Conservation (phyloP, 177 flowering plant genomes). For the Telopea speciosissima region DNA sequence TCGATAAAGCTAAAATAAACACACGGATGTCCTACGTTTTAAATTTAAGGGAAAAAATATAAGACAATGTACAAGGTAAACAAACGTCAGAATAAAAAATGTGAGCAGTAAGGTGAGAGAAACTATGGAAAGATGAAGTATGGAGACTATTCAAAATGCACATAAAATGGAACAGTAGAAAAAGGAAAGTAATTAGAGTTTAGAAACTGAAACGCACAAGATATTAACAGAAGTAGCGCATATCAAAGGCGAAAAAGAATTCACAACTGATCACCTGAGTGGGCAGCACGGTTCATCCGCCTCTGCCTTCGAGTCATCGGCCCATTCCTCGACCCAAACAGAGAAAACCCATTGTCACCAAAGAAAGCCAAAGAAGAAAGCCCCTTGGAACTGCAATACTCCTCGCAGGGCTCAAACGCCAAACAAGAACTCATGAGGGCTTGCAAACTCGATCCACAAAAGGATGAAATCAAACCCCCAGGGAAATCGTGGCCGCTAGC, state of each 20-base stretch:
- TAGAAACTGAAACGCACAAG: background rate
- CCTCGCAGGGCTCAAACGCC: slow-evolving; percentile 51
- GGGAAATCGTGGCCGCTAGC: slow-evolving; percentile 8
- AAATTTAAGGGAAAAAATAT: background rate
- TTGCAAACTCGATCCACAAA: slow-evolving; percentile 49
- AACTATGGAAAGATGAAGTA: background rate
- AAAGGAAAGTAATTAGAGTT: background rate
- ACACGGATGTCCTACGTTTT: too few relatives aligned
- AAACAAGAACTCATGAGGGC: slow-evolving; percentile 46
- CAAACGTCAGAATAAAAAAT: background rate
- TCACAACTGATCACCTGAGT: slow-evolving; percentile 28
- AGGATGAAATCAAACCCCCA: slow-evolving; percentile 25
- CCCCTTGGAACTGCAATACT: slow-evolving; percentile 33
- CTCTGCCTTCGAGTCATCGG: slow-evolving; percentile 29
- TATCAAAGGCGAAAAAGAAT: background rate
- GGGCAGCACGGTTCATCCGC: slow-evolving; percentile 31
- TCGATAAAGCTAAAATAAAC: too few relatives aligned
- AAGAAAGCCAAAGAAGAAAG: slow-evolving; percentile 22
- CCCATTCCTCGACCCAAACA: slow-evolving; percentile 36
- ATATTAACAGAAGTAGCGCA: too few relatives aligned
- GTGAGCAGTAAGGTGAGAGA: background rate
- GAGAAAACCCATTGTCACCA: slow-evolving; percentile 35
- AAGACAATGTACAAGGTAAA: background rate
- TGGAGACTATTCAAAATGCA: background rate
- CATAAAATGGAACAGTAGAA: background rate